Base-by-base conservation (phyloP, 106 monocot genomes). In the Phalaenopsis aphrodite region DNA sequence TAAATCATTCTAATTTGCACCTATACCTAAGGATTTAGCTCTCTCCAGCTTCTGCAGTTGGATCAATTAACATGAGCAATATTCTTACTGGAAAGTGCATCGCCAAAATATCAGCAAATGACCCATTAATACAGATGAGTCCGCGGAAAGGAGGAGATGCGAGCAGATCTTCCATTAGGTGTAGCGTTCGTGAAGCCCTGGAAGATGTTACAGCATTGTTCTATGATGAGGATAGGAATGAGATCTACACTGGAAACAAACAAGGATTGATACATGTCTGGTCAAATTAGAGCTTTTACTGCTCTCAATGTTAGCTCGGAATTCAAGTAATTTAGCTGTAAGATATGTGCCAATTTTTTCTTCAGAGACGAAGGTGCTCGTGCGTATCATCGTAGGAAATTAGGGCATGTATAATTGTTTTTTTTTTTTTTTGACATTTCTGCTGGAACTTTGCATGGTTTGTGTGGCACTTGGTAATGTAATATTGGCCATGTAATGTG, bases 211-310 rank as follows among this genome's bases (percentile, higher is more conserved):
- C 93, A 1, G 93, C 93, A 3, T 82, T 93, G 49, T 93, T 88
- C 87, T 93, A 93, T 24, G 90, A 93, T n/a, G 93, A 93, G 85
- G 90, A 93, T 77, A 65, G 88, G 79, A 93, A 93, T 41, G 89
- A 93, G 80, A 93, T 93, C 77, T 93, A 93, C 81, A 90, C 90
- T 0, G 90, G 93, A 38, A 93, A 90, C 87, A 87, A 87, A 72
- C 86, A 90, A 81, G 90, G 93, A 41, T 72, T 93, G 42, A 84
- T 93, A 17, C 93, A 93, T 84, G 88, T 90, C 19, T 93, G 93
- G 93, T 90, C 90, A 41, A 93, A 88, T 77, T 93, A 90, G 0
- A 30, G 80, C 46, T 46, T 38, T 30, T 6, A 3, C 42, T 74
- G 10, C 42, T 18, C 15, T 42, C 52, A 10, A 12, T 52, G 10